Base-by-base conservation (phyloP, 2,329 filamentous ascomycete genomes). In the Elsinoe fawcettii region DNA sequence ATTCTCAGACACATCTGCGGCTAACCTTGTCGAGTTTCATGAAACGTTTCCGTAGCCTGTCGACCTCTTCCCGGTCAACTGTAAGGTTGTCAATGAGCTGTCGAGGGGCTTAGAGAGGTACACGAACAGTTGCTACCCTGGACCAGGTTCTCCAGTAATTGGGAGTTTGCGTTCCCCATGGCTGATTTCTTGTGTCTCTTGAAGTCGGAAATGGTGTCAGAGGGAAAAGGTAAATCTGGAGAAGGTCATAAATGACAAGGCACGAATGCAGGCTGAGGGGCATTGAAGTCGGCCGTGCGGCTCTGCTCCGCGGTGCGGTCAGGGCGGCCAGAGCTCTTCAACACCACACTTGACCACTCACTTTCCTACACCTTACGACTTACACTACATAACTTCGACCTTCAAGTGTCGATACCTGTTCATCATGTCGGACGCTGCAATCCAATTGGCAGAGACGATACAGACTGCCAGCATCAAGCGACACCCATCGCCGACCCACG, bases 21-120 rank as follows among this genome's bases (percentile, higher is more conserved):
- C 60, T 56, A 75, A 93, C 92, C 83, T 96, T 97, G 75, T 99
- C 93, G 60, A 99, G 79, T 77, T 99, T 99, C 92, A 97, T 97
- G 71, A 99, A 99, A 61, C 92, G 84, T 79, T 99, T 99, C 69
- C 90, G 83, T 71, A 99, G 80, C 68, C 93, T 84, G 71, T 97
- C 93, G 60, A 99, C 90, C 74, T 99, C 93, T 68, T 99, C 93
- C 72, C 88, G 86, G 77, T 99, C 89, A 78, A 99, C 92, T 97
- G 67, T 66, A n/a, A 43, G 44, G 23, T 47, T 55, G 61, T 60
- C 57, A 55, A 57, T 39, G 53, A 46, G 54, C 34, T n/a, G 37
- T 27, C n/a, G 41, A 46, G 46, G 55, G 8, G 43, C 27, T 20
- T 39, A 11, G 5, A 7, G 30, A 23, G 54, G 39, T 46, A 57